These are phyloP conservation scores for Fusarium acutatum DNA, from an alignment of 2,329 filamentous ascomycete genomes.

Conservation along the genomic window DNA sequence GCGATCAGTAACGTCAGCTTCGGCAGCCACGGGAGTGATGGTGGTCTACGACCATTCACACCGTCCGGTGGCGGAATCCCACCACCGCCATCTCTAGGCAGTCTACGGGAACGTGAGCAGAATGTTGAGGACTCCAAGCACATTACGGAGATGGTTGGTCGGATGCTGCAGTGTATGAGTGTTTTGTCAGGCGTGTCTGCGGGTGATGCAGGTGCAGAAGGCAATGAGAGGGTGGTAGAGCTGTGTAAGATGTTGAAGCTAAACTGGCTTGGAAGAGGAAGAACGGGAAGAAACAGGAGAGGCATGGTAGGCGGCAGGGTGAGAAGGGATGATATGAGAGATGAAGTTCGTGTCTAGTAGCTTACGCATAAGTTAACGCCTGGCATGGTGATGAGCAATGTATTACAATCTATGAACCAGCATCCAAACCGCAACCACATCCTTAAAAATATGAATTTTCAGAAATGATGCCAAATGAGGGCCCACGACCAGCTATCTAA, in stretches of 20 bases:
- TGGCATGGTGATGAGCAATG: not conserved
- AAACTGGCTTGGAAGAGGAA: conserved; percentile 92
- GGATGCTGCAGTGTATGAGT: conserved; percentile 96
- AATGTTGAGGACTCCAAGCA: conserved; percentile 76
- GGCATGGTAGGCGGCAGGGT: conserved; percentile 82
- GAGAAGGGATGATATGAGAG: conserved; percentile 54
- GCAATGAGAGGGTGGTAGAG: conserved; percentile 81
- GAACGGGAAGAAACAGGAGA: conserved; percentile 87
- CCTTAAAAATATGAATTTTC: not conserved
- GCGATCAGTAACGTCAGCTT: conserved; percentile 87
- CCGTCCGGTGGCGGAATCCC: conserved; percentile 47
- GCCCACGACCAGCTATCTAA: not conserved
- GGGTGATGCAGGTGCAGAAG: conserved; percentile 70
- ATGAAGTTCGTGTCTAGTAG: conserved; percentile 49
- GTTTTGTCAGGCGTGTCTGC: conserved; percentile 73
- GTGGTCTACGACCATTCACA: conserved; percentile 61
- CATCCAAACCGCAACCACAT: not conserved
- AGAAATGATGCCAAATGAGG: not conserved
- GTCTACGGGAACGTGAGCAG: conserved; percentile 65
- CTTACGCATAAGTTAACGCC: not conserved
- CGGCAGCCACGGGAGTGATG: conserved; percentile 60
- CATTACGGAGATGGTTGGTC: conserved; percentile 91
- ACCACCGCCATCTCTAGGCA: conserved; percentile 46
- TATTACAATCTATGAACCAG: not conserved
- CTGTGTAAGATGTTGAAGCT: conserved; percentile 89